Percentiles rank a stretch among this genome's conserved stretches.
phyloP scores from a whole-genome alignment of 139 green algal genomes.

The Pycnococcus provasolii region DNA sequence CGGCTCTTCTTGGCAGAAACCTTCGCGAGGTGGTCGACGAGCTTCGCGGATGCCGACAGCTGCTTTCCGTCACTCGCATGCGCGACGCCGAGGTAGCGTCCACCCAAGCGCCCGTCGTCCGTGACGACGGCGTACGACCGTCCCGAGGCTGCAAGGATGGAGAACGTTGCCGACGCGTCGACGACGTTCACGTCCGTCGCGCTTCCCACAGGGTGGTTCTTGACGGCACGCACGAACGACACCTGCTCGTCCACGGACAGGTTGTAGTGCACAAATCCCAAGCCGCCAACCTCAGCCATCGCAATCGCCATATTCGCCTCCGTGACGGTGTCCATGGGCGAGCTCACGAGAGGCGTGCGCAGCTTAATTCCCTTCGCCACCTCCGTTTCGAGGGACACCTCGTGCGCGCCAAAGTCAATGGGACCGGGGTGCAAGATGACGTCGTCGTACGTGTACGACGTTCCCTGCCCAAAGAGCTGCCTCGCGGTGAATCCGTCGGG shows the following conservation, averaged over 20 bases:
- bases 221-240: conserved; percentile 51
- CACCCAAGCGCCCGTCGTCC: no score
- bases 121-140: no score
- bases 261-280: conserved; percentile 99
- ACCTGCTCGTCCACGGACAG: conserved; percentile 79
- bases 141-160: no score
- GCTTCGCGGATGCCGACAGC: no score
- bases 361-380: conserved; percentile 77
- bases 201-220: conserved; percentile 40
- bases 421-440: conserved; percentile 94
- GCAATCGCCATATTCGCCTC: conserved; percentile 88
- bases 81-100: no score
- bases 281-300: conserved; percentile 86
- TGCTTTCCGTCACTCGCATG: no score
- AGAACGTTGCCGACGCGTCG: no score
- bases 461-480: conserved; percentile 23
- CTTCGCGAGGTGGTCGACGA: no score
- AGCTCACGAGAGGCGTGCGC: conserved; percentile 73
- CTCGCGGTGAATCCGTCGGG: conserved; percentile 18
- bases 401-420: conserved; percentile 87
- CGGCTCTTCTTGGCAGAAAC: no score
- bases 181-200: no score
- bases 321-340: conserved; percentile 96
- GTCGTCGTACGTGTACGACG: conserved; percentile 96
- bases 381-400: conserved; percentile 68